Evolutionary conservation across 2,329 filamentous ascomycete genomes (phyloP).

Genomic region (Trichoderma hamatum): DNA sequence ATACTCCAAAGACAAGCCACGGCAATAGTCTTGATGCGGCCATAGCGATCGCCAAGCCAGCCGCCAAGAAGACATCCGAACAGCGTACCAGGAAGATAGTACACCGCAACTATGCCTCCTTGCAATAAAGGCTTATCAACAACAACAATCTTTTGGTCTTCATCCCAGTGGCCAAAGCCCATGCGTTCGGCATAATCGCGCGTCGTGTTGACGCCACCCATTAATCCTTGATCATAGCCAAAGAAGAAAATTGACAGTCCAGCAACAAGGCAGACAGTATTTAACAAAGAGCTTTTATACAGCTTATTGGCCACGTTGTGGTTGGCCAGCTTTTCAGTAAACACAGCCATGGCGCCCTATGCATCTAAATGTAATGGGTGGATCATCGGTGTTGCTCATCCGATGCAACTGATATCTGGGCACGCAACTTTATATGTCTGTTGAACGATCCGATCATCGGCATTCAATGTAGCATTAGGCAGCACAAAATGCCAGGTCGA

Average conservation of each 20-base stretch:
- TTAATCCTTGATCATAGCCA: conserved; percentile 60
- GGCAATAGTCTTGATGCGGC: conserved; percentile 66
- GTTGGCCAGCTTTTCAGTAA: conserved; percentile 21
- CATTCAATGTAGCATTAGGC: conserved; percentile 12
- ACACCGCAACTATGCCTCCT: conserved; percentile 37
- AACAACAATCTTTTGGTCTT: conserved; percentile 54
- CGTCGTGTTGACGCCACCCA: conserved; percentile 68
- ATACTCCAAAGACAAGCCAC: conserved; percentile 60
- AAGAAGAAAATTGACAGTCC: conserved; percentile 71
- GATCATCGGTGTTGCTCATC: too few species aligned
- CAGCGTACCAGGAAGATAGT: conserved; percentile 59
- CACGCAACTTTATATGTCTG: not conserved
- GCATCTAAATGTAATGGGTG: not conserved
- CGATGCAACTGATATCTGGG: not conserved
- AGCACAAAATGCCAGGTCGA: not conserved
- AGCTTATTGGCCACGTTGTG: conserved; percentile 52
- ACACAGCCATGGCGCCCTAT: not conserved
- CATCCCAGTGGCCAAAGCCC: conserved; percentile 63
- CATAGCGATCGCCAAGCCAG: conserved; percentile 64
- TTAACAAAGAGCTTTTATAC: conserved; percentile 59
- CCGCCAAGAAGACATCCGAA: conserved; percentile 66
- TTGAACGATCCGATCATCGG: conserved; percentile 17
- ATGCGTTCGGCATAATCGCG: conserved; percentile 66
- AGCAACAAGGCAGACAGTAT: conserved; percentile 65
- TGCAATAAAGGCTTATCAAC: conserved; percentile 53